Percentiles rank a stretch among this genome's conserved stretches.
phyloP scores from a whole-genome alignment of 1,139 yeast species.

The Protomyces macrosporus region DNA sequence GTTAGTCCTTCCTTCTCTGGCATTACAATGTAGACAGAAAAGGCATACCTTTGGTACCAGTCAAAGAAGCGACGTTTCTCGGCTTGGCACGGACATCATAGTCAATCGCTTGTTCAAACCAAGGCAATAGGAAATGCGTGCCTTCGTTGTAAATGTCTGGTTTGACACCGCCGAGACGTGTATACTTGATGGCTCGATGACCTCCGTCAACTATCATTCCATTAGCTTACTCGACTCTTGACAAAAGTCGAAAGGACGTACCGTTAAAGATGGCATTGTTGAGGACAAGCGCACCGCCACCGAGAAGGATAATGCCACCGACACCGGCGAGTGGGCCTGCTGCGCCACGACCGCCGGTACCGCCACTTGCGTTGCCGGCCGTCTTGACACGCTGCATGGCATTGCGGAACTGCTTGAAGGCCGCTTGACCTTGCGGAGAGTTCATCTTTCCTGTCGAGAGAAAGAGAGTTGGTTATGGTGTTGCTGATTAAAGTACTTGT shows the following conservation, averaged over 20 bases:
- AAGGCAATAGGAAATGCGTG: conserved; percentile 88
- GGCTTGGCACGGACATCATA: conserved; percentile 98
- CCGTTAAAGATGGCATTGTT: conserved; percentile 24
- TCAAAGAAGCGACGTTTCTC: conserved; percentile 90
- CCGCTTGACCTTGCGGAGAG: conserved; percentile 22
- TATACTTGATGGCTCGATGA: conserved; percentile 91
- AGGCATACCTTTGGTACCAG: conserved; percentile 75
- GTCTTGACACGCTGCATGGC: conserved; percentile 22
- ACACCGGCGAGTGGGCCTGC: conserved; percentile 17
- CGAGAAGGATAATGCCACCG: conserved; percentile 16
- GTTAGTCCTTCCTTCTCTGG: background rate
- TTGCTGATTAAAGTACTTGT: too few species aligned
- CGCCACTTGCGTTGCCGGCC: conserved; percentile 17
- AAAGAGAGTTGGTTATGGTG: background rate
- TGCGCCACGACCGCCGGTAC: conserved; percentile 10
- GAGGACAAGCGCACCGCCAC: conserved; percentile 23
- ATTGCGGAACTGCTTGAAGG: conserved; percentile 24
- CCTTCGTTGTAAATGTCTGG: conserved; percentile 88
- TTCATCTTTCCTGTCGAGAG: background rate
- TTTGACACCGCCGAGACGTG: conserved; percentile 80
- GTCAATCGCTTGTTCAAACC: conserved; percentile 88
- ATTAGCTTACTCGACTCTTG: background rate
- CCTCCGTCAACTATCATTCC: conserved; percentile 78
- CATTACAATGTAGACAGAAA: background rate
- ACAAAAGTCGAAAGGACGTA: background rate